A percentile compares a stretch with the other conserved stretches of the same genome.
Conservation (phyloP, 768 basidiomycete species). For the Tulasnella sp. region DNA sequence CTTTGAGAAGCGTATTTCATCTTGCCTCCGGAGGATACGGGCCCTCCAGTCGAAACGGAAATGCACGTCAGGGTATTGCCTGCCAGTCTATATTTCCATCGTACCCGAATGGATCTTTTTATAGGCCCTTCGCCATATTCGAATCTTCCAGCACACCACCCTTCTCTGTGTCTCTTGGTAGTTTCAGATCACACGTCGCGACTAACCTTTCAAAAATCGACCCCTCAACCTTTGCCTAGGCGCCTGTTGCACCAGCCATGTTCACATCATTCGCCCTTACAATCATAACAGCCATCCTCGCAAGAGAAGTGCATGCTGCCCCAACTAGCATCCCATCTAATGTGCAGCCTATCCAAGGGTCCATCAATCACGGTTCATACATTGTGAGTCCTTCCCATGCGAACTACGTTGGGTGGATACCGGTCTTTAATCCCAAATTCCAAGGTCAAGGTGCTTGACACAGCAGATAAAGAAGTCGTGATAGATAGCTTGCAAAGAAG, state of each 20-base stretch:
- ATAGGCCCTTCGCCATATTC: neutral
- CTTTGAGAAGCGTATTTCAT: no score
- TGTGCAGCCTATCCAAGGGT: neutral
- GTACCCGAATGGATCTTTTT: neutral
- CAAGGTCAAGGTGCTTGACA: slow-evolving; percentile 2
- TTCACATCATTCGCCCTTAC: neutral
- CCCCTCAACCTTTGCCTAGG: neutral
- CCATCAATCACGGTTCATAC: slow-evolving; percentile 18
- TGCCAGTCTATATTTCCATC: neutral
- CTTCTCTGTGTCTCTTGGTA: neutral
- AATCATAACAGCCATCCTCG: neutral
- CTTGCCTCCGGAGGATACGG: neutral
- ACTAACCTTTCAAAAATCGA: neutral
- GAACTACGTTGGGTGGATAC: neutral
- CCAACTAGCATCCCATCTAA: neutral
- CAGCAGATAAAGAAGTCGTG: neutral
- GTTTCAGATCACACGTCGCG: neutral
- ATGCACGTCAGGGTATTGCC: neutral
- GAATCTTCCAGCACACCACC: neutral
- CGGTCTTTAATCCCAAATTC: neutral
- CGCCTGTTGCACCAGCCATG: neutral
- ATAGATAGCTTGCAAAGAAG: neutral
- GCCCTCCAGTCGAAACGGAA: neutral
- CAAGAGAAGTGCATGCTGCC: neutral
- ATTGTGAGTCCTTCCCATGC: neutral